Evolutionary conservation across 78 protist genomes (phyloP).

Genomic region (Dictyostelium firmibasis): DNA sequence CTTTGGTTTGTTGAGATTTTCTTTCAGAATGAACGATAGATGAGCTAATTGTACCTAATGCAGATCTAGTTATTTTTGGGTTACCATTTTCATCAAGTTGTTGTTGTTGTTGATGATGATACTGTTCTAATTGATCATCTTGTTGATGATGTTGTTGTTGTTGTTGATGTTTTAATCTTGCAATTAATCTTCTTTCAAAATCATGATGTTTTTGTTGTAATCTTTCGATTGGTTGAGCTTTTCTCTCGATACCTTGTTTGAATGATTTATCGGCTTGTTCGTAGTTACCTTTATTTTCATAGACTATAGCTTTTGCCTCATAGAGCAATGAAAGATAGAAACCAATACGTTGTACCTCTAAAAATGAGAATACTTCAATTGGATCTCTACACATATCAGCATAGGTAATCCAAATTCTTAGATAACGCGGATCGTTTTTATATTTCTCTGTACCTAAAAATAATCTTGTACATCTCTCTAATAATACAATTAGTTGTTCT

Average conservation of each 20-base stretch:
- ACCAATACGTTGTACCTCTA: conserved; percentile 52
- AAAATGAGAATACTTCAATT: conserved; percentile 55
- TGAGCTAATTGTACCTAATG: conserved; percentile 34
- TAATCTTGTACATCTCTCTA: conserved; percentile 65
- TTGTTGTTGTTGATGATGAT: background rate
- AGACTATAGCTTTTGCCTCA: conserved; percentile 77
- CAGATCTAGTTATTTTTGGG: conserved; percentile 23
- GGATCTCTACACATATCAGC: conserved; percentile 83
- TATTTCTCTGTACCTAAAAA: conserved; percentile 32
- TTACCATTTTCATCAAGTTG: background rate
- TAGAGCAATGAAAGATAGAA: conserved; percentile 41
- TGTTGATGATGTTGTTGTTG: background rate
- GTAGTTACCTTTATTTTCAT: conserved; percentile 68
- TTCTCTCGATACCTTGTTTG: conserved; percentile 49
- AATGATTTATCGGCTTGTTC: conserved; percentile 62
- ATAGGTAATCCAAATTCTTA: conserved; percentile 74
- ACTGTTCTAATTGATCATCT: background rate
- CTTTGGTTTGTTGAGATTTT: conserved; percentile 23
- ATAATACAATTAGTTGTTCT: conserved; percentile 30
- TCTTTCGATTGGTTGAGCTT: conserved; percentile 59
- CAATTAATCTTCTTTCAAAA: conserved; percentile 45
- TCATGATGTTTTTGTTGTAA: conserved; percentile 53
- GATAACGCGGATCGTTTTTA: conserved; percentile 62
- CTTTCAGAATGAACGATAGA: conserved; percentile 15
- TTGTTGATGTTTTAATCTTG: conserved; percentile 36